A percentile compares a stretch with the other conserved stretches of the same genome.
Conservation (phyloP, 495 filamentous ascomycete genomes). For the Xylaria intraflava region DNA sequence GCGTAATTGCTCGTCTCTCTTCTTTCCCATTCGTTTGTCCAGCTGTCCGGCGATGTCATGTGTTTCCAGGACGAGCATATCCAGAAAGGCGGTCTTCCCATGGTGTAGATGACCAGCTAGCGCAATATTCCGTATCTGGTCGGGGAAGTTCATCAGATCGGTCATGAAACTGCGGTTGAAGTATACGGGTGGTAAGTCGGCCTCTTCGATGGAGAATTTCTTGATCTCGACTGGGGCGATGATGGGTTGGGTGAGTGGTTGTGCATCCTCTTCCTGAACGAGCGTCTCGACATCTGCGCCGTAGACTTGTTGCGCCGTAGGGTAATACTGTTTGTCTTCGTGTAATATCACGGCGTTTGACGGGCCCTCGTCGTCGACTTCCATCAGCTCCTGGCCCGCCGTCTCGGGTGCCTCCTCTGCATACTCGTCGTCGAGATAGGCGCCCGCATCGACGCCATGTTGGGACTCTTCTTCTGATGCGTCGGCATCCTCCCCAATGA, state of each 20-base stretch:
- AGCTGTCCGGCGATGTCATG: constrained; percentile 74
- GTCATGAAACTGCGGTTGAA: constrained; percentile 87
- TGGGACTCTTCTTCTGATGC: constrained; percentile 84
- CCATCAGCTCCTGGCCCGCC: constrained; percentile 83
- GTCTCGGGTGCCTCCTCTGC: constrained; percentile 55
- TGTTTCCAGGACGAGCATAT: constrained; percentile 94
- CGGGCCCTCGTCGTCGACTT: constrained; percentile 88
- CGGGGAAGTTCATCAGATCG: constrained; percentile 92
- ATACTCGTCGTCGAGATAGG: constrained; percentile 69
- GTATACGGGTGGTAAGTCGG: constrained; percentile 77
- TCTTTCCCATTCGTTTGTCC: constrained; percentile 72
- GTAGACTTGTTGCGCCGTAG: constrained; percentile 90
- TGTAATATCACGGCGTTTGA: constrained; percentile 95
- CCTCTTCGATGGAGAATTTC: constrained; percentile 90
- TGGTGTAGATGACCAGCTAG: constrained; percentile 91
- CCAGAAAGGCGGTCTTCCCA: constrained; percentile 96
- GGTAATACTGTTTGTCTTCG: constrained; percentile 99
- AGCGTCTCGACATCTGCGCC: constrained; percentile 89
- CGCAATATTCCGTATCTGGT: constrained; percentile 87
- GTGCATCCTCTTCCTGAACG: constrained; percentile 96
- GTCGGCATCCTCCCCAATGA: constrained; percentile 79
- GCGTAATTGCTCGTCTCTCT: constrained; percentile 80
- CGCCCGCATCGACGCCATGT: constrained; percentile 62
- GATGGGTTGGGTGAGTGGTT: constrained; percentile 85
- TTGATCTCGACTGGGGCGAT: constrained; percentile 89